Conservation (phyloP, 805 yeast species). For the Teunomyces aglyptinius region DNA sequence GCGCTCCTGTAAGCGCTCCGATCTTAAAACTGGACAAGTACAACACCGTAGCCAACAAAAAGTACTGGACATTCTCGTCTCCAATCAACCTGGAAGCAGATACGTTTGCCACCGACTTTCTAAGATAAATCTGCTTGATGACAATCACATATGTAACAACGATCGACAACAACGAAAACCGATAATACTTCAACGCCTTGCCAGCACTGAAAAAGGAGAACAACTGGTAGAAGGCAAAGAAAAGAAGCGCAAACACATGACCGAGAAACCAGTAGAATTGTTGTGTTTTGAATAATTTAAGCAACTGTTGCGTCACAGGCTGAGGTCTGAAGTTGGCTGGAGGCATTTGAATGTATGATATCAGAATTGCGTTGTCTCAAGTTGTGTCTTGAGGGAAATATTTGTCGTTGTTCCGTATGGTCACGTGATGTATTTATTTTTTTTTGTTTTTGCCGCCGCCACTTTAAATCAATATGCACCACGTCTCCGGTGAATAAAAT, state of each 20-base stretch:
- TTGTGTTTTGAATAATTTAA: constrained; percentile 36
- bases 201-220: constrained; percentile 42
- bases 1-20: constrained; percentile 39
- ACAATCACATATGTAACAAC: constrained; percentile 63
- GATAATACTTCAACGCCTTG: constrained; percentile 24
- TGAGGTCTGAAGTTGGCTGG: constrained; percentile 6
- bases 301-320: constrained; percentile 8
- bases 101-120: constrained; percentile 24
- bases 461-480: too few relatives aligned
- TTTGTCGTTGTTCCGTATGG: neutral
- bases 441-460: neutral
- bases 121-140: constrained; percentile 55
- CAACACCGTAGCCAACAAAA: constrained; percentile 30
- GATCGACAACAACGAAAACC: constrained; percentile 46
- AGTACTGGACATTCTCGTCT: constrained; percentile 45
- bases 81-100: constrained; percentile 19
- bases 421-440: neutral
- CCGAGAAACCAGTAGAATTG: constrained; percentile 74
- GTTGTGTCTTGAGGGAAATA: neutral
- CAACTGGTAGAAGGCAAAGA: constrained; percentile 37
- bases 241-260: constrained; percentile 49
- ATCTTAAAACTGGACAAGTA: constrained; percentile 27
- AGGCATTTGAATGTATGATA: neutral
- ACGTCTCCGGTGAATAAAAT: too few relatives aligned
- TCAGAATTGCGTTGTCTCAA: neutral